Base-by-base conservation (phyloP, 2,329 filamentous ascomycete genomes). In the Pestalotiopsis sp. region DNA sequence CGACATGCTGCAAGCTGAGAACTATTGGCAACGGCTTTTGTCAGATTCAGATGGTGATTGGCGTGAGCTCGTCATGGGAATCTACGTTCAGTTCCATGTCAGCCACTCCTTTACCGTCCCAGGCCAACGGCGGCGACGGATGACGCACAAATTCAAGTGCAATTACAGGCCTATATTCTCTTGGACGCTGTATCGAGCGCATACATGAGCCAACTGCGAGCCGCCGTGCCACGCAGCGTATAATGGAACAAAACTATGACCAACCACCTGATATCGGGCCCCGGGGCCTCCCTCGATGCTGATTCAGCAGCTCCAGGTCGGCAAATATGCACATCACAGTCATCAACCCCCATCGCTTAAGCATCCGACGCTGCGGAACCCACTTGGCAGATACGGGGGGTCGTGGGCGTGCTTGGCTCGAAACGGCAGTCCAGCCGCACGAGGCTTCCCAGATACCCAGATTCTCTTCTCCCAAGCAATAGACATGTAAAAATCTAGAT, bases 371-470 rank as follows among this genome's bases (percentile, higher is more conserved):
- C 45, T 52, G 45, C 45, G n/a, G 45, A 52, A 52, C 45, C 45
- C 45, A 52, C 59, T 62, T 62, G 59, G 59, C 59, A 62, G 25
- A 36, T 62, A 36, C 59, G 36, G 27, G 36, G 59, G 14, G 31
- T 38, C 12, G 31, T 36, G 59, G 36, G 27, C 38, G 45, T 39
- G 3, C 49, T 31, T n/a, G 17, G 20, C 23, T 25, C 17, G 20
- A 56, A 56, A 23, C 12, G 23, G 25, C 41, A 56, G 52, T 56
- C 31, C 63, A 66, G 49, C 63, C 63, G 63, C 49, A 66, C 41
- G 57, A 66, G 45, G 63, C 63, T 45, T 65, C 38, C 36, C 31
- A 39, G 59, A 52, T 20, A 5, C n/a, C 20, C 31, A 36, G 31
- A 36, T 9, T 36, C 31, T 9, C 31, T 36, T 9, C 31, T 36